phyloP scores from a whole-genome alignment of 2,329 filamentous ascomycete species.

The Fusarium camptoceras region DNA sequence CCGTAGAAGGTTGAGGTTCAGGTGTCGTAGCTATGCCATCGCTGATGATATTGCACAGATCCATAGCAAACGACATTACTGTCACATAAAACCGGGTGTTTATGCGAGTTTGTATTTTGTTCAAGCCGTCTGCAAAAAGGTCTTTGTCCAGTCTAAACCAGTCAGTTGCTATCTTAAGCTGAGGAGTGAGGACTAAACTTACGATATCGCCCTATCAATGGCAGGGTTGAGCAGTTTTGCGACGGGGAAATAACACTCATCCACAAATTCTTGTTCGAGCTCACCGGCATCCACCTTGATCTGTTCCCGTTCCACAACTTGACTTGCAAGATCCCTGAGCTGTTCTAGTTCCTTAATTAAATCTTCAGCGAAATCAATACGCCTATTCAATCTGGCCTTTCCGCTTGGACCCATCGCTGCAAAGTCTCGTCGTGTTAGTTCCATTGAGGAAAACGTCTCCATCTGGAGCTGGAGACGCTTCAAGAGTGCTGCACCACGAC shows the following conservation, averaged over 20 bases:
- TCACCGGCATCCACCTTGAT: constrained; percentile 82
- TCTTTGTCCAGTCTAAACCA: constrained; percentile 70
- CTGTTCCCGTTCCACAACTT: constrained; percentile 79
- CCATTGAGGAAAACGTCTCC: constrained; percentile 97
- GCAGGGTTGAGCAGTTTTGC: constrained; percentile 80
- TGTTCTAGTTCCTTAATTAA: constrained; percentile 82
- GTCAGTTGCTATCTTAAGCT: constrained; percentile 53
- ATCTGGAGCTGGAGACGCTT: constrained; percentile 95
- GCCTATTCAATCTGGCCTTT: constrained; percentile 78
- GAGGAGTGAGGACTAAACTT: constrained; percentile 58
- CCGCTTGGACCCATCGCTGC: constrained; percentile 92
- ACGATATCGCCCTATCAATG: constrained; percentile 83
- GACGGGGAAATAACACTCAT: constrained; percentile 92
- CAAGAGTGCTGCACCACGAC: constrained; percentile 88
- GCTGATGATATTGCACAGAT: constrained; percentile 67
- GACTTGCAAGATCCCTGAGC: constrained; percentile 75
- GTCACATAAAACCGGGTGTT: constrained; percentile 69
- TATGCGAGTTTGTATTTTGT: constrained; percentile 63
- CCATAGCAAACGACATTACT: constrained; percentile 66
- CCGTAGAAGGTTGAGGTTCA: constrained; percentile 40
- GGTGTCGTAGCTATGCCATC: constrained; percentile 62
- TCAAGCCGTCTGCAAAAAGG: constrained; percentile 66
- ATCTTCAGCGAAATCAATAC: constrained; percentile 87
- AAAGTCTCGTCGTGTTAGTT: constrained; percentile 94
- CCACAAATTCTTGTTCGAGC: constrained; percentile 81